Evolutionary conservation across 768 basidiomycete genomes (phyloP).

Genomic region (Leccinum boreale): DNA sequence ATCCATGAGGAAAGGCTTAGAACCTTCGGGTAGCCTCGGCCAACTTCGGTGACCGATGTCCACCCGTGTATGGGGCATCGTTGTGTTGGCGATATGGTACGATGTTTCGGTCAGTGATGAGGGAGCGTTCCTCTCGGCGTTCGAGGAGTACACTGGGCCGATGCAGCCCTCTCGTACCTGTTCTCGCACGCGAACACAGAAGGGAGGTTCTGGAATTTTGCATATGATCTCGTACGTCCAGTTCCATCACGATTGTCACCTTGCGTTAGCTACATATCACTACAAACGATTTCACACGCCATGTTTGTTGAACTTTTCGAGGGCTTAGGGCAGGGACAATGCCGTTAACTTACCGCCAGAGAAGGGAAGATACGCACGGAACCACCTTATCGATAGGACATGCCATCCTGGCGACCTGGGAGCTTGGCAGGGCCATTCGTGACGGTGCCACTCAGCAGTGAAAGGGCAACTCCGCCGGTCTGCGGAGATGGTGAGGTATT

Average conservation of each 20-base stretch:
- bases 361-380: not conserved
- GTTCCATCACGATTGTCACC: not conserved
- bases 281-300: not conserved
- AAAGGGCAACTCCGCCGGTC: not conserved
- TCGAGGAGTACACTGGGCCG: not conserved
- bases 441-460: not conserved
- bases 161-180: not conserved
- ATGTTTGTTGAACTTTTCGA: not conserved
- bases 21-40: not conserved
- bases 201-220: not conserved
- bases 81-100: not conserved
- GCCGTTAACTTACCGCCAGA: not conserved
- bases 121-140: not conserved
- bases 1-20: not conserved
- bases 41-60: not conserved
- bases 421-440: not conserved
- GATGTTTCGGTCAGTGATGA: not conserved
- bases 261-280: not conserved
- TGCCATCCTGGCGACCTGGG: not conserved
- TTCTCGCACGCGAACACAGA: not conserved
- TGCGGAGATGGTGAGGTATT: not conserved
- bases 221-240: not conserved
- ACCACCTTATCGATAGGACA: not conserved
- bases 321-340: not conserved
- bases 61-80: not conserved